Evolutionary conservation across 2,329 filamentous ascomycete genomes (phyloP), one percentile per base, ranked within the genome.

Genomic region (Stenocarpella maydis): DNA sequence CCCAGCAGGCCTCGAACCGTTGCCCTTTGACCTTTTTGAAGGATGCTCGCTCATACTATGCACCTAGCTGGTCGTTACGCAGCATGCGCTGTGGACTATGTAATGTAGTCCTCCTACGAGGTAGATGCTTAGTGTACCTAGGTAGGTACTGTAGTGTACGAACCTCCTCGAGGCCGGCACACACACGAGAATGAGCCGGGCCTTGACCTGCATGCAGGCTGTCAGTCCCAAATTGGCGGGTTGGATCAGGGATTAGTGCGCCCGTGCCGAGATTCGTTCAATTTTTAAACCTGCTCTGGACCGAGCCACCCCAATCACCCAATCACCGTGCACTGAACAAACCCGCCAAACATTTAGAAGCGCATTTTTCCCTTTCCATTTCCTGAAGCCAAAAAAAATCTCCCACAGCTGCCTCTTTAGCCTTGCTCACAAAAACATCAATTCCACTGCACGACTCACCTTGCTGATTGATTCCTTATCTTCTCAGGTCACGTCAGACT

Each of bases 141-240:
- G 31, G 31, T 34, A 34, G 31, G 31, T 34, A n/a, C n/a, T n/a
- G n/a, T n/a, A n/a, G n/a, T n/a, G n/a, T n/a, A n/a, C n/a, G n/a
- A n/a, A n/a, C n/a, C n/a, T n/a, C n/a, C 8, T 28, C 31, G 31
- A 60, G 37, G 17, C 28, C 28, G 37, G 28, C 21, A 24, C 37
- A 60, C 54, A 28, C 34, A 60, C 39, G 39, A 19, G 37, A 14
- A 37, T n/a, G 28, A 49, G 43, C 43, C 19, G n/a, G n/a, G 43
- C 58, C 58, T n/a, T 63, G 58, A 49, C 41, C 43, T 49, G 43
- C 43, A 63, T 49, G 43, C 43, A 63, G 58, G 37, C 43, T 31
- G 58, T 37, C 58, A 49, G n/a, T 63, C 43, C 58, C 58, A 63
- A 63, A 37, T 63, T 63, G 58, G 43, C 58, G 58, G 55, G 58